These are phyloP conservation scores for Penicillium sp. DNA, from an alignment of 2,329 filamentous ascomycete genomes.

Conservation along the genomic window DNA sequence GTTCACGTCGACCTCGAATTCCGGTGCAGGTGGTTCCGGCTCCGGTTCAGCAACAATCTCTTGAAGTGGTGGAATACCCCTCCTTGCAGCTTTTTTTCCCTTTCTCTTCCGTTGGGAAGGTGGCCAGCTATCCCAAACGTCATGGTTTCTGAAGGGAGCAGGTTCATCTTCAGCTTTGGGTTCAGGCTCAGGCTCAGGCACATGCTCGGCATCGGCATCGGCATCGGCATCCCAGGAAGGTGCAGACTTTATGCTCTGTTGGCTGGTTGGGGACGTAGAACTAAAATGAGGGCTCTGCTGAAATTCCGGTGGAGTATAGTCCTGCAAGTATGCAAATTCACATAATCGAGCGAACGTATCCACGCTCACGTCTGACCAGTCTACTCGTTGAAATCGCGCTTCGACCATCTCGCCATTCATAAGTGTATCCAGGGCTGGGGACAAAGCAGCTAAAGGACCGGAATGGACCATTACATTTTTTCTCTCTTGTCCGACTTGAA, in stretches of 20 bases:
- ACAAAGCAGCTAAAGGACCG: conserved; percentile 9
- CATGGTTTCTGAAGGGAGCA: too few species aligned
- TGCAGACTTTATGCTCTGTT: background rate
- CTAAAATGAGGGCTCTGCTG: background rate
- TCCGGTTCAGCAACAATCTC: background rate
- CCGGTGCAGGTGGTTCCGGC: background rate
- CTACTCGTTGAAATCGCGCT: conserved; percentile 14
- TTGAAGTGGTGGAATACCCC: too few species aligned
- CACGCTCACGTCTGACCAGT: conserved; percentile 31
- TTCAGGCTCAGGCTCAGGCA: background rate
- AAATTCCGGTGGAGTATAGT: conserved; percentile 26
- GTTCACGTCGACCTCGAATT: background rate
- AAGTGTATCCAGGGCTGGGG: conserved; percentile 9
- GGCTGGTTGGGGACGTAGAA: background rate
- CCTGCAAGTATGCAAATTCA: conserved; percentile 35
- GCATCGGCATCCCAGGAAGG: background rate
- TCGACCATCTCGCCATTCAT: conserved; percentile 14
- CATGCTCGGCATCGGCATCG: background rate
- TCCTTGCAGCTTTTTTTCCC: too few species aligned
- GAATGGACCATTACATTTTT: conserved; percentile 14
- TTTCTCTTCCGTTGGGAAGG: too few species aligned
- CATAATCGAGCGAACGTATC: conserved; percentile 34
- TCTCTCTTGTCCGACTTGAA: conserved; percentile 11
- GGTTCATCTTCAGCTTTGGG: too few species aligned
- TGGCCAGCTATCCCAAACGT: too few species aligned